phyloP scores from a whole-genome alignment of 2,329 filamentous ascomycete species.

The Alternaria hordeiaustralica region DNA sequence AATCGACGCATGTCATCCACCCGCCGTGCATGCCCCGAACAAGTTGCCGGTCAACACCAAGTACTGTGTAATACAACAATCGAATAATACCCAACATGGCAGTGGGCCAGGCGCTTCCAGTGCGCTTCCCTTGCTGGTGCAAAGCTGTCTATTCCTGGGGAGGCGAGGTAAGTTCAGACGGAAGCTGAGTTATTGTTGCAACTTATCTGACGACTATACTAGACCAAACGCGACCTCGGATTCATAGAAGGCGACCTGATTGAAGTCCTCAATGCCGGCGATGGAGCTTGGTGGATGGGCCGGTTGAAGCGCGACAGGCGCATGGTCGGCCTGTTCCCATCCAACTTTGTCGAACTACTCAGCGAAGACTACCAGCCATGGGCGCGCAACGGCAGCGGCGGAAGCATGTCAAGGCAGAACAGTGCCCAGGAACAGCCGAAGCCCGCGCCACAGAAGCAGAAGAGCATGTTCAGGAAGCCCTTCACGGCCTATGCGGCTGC shows the following conservation, averaged over 20 bases:
- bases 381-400: constrained; percentile 62
- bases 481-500: constrained; percentile 67
- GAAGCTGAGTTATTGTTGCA: constrained; percentile 11
- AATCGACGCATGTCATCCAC: constrained; percentile 24
- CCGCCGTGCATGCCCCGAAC: constrained; percentile 18
- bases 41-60: constrained; percentile 25
- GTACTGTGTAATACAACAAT: not conserved
- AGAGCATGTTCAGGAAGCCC: constrained; percentile 67
- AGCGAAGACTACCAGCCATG: constrained; percentile 82
- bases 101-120: constrained; percentile 65
- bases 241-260: constrained; percentile 98
- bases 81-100: constrained; percentile 48
- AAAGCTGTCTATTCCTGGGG: constrained; percentile 92
- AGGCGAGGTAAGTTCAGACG: constrained; percentile 65
- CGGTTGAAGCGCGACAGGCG: constrained; percentile 86
- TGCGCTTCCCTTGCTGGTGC: constrained; percentile 88
- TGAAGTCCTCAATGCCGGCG: constrained; percentile 96
- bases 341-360: constrained; percentile 94
- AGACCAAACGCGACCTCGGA: constrained; percentile 89
- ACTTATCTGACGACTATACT: constrained; percentile 26
- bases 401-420: constrained; percentile 59
- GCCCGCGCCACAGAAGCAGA: constrained; percentile 54
- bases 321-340: constrained; percentile 91
- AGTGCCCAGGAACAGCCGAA: constrained; percentile 56
- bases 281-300: constrained; percentile 98